A percentile compares a stretch with the other conserved stretches of the same genome.
Conservation (phyloP, 371 early-diverging fungal species). For the Lichtheimia ornata region DNA sequence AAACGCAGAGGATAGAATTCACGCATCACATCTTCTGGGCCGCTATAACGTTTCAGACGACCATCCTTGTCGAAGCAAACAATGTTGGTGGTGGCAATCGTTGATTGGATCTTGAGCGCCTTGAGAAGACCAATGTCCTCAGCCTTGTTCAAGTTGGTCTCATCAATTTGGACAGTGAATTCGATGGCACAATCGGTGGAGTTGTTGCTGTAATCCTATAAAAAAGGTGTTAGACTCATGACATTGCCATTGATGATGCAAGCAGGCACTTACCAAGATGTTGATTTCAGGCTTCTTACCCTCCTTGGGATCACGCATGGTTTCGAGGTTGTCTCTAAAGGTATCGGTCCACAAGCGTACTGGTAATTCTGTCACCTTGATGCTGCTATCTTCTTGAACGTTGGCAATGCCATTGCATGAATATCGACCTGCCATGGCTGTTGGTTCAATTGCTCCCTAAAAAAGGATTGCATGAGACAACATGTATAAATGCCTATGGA, state of each 20-base stretch:
- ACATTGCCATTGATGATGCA: neutral
- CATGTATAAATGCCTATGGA: neutral
- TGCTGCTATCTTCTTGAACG: conserved; percentile 70
- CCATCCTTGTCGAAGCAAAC: conserved; percentile 97
- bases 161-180: conserved; percentile 80
- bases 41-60: conserved; percentile 84
- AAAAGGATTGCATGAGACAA: neutral
- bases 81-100: conserved; percentile 88
- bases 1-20: conserved; percentile 95
- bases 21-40: conserved; percentile 82
- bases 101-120: conserved; percentile 78
- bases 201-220: conserved; percentile 77
- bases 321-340: conserved; percentile 92
- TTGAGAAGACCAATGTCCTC: conserved; percentile 81
- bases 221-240: neutral
- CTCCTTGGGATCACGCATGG: conserved; percentile 43
- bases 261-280: conserved; percentile 17
- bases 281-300: conserved; percentile 30
- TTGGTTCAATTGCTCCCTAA: conserved; percentile 65
- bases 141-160: conserved; percentile 69
- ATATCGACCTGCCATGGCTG: conserved; percentile 61
- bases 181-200: conserved; percentile 83
- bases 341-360: conserved; percentile 93
- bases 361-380: conserved; percentile 96
- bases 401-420: conserved; percentile 75